These are phyloP conservation scores for Amaranthus cruentus DNA, from an alignment of 148 eudicot species.

Conservation along the genomic window DNA sequence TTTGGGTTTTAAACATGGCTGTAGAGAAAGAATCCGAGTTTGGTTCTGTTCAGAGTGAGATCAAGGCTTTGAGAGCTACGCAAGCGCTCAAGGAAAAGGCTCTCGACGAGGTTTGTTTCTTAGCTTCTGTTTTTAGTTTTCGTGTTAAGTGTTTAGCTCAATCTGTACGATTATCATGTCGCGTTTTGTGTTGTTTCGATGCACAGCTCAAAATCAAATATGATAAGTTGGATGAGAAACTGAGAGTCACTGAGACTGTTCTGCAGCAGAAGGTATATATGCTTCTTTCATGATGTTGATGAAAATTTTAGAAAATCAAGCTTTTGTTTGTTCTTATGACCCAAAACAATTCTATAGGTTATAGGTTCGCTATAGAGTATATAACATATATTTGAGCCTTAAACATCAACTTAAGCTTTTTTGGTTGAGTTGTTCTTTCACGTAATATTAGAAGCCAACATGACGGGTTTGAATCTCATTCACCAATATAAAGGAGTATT, in stretches of 20 bases:
- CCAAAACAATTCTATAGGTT: no score
- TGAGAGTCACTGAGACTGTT: slow-evolving; percentile 36
- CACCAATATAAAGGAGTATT: no score
- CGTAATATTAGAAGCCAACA: no score
- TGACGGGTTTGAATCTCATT: no score
- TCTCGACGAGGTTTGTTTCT: slow-evolving; percentile 56
- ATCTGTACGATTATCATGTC: neutral
- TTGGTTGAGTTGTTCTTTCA: no score
- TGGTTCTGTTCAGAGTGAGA: slow-evolving; percentile 58
- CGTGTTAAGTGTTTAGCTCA: neutral
- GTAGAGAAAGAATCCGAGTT: slow-evolving; percentile 72
- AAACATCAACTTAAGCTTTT: no score
- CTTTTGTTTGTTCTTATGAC: no score
- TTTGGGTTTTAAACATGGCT: slow-evolving; percentile 1
- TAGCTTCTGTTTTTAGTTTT: neutral
- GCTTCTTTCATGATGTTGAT: neutral
- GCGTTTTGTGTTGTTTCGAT: neutral
- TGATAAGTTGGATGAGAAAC: slow-evolving; percentile 55
- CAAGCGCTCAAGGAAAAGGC: slow-evolving; percentile 73
- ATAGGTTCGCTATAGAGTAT: no score
- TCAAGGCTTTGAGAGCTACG: slow-evolving; percentile 61
- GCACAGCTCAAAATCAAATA: slow-evolving; percentile 51
- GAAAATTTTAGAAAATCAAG: neutral
- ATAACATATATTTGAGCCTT: no score
- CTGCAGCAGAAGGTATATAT: slow-evolving; percentile 67